Base-by-base conservation (phyloP, 2,329 filamentous ascomycete genomes). In the Xylaria polymorpha region DNA sequence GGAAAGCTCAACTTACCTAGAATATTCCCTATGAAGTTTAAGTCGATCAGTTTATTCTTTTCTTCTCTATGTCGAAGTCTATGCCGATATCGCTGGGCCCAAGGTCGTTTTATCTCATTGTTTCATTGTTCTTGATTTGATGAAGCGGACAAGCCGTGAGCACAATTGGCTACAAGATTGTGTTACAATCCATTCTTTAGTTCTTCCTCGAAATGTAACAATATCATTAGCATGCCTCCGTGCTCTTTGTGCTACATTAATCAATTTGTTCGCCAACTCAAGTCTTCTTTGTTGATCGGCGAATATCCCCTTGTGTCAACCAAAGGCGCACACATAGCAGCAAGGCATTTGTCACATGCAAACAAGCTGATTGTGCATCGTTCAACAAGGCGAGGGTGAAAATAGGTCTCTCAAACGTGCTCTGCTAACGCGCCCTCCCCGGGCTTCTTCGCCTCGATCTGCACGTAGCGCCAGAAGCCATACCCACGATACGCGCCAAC, bases 391-490 rank as follows among this genome's bases (percentile, higher is more conserved):
- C 18, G 29, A 35, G 18, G 12, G 32, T 20, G 29, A 29, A 25
- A 50, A 50, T 15, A 50, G 46, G 20, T 2, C 1, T 9, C 18
- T 44, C 18, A 44, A 9, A 48, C 37, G 20, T 12, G 55, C 43
- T 58, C 55, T 37, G 43, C 55, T 8, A 58, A 29, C 6, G 55
- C 41, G 4, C n/a, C 63, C n/a, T 32, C 68, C 6, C 74, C 78
- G 0, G 81, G 80, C 63, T 83, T 83, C 32, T 71, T 80, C 10
- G 78, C 81, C 15, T 77, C 77, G 10, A 83, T 76, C 8, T 77
- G 76, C 22, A 82, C 73, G 65, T 81, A 80, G 3, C 73, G 73
- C 79, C 80, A 82, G 51, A 78, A 74, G 2, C 74, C 66, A 32
- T 74, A 74, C 0, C 78, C 78, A 5, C 77, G 72, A 69, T 83